Base-by-base conservation (phyloP, 208 protist genomes). In the Phytomonas sp. region DNA sequence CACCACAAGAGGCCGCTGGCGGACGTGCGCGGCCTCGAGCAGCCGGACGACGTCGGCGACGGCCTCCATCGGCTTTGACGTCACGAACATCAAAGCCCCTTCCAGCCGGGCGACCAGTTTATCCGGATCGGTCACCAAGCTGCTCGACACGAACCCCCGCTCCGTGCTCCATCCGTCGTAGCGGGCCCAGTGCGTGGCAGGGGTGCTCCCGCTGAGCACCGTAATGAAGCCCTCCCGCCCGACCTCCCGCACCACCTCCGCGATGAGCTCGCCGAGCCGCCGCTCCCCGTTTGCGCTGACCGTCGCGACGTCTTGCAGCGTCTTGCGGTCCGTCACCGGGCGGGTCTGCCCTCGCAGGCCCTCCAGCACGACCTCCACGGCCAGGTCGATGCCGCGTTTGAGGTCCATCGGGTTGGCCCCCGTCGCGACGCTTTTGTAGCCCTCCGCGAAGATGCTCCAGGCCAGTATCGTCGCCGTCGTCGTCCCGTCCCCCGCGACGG, bases 401-500 rank as follows among this genome's bases (percentile, higher is more conserved):
- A 99, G 80, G 80, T 99, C 99, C 89, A 99, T 99, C 65, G 99
- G 98, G 84, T 99, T 99, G 63, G 99, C 97, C 31, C 99, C 99
- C 6, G 98, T 98, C 10, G 98, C 91, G 52, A 99, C 98, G 68
- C 93, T 91, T 77, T 99, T 99, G 89, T 95, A 98, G 63, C 97
- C 99, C 74, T 99, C 99, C 7, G 82, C 75, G 77, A 98, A 99
- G 78, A 99, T 99, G 75, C 96, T 97, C 79, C 95, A 96, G 26
- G 98, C 95, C 10, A 99, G 91, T 45, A 99, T 97, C 29, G 99
- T 99, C 37, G 98, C 98, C 19, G 99, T 99, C 11, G 99, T 99
- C 16, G 99, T 99, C 71, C 99, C 98, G 79, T 99, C 98, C 52
- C 98, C 98, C 26, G 98, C 97, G 63, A 94, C 81, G 72, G 99